Evolutionary conservation across 1,284 basidiomycete species (phyloP), one percentile per base, ranked within the genome.

Genomic region (Waitea zeae): DNA sequence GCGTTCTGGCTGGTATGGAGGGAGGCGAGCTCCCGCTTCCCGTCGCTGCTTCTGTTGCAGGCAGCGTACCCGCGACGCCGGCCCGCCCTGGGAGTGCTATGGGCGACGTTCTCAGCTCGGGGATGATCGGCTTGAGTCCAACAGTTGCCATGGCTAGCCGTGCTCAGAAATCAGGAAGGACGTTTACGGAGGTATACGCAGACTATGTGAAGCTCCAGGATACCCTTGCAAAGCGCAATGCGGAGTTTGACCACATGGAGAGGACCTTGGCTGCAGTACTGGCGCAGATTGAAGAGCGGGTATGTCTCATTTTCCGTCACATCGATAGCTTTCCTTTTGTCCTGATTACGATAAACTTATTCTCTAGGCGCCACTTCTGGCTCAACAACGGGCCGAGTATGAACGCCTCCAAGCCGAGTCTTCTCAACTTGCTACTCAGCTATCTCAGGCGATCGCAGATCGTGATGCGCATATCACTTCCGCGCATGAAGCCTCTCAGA

Each of bases 161-260:
- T 40, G 67, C 79, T 17, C 83, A 86, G 54, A 70, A 65, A 49
- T 67, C 62, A 19, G 88, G 88, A 14, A 83, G 82, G 61, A 80
- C 77, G 2, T 88, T 90, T 54, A 90, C 87, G 0, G 79, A 90
- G 49, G 74, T 93, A 12, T 93, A 92, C 49, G 67, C 79, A n/a
- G 83, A 88, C 44, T 83, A 84, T 44, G 73, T 89, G 31, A 67
- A 72, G 37, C 67, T 92, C 33, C 80, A 95, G 51, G 82, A 86
- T 28, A 81, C 89, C 34, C 75, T 79, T 36, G 64, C 70, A 12
- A 69, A 65, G 47, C 83, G 89, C 50, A 73, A 70, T 36, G 64
- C 70, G 1, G 86, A 96, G 56, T 81, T 77, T 36, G 72, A 77
- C 40, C 70, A 82, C 31, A 76, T 96, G 64, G 79, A 84, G 35